Evolutionary conservation across 192 early-diverging fungal species (phyloP).

Genomic region (Umbelopsis isabellina): DNA sequence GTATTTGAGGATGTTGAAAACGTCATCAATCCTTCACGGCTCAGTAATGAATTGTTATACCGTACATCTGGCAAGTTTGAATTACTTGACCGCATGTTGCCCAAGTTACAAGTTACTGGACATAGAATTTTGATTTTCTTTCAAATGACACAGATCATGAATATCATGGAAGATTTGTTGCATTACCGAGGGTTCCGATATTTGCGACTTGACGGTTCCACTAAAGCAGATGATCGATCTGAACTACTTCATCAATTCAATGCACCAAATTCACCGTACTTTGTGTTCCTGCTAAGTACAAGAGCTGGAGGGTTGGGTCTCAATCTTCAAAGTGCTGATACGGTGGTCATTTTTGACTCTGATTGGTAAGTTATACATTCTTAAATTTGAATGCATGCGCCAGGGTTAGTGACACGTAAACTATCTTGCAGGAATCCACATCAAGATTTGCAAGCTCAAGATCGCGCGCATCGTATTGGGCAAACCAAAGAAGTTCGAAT

Average conservation of each 20-base stretch:
- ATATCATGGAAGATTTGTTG: constrained; percentile 96
- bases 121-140: constrained; percentile 87
- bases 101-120: constrained; percentile 79
- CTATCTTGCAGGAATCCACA: constrained; percentile 75
- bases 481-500: constrained; percentile 98
- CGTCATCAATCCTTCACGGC: constrained; percentile 71
- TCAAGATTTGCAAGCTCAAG: constrained; percentile 98
- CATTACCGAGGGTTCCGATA: constrained; percentile 70
- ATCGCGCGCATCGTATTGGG: constrained; percentile 99
- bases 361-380: constrained; percentile 75
- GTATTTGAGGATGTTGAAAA: constrained; percentile 94
- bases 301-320: constrained; percentile 96
- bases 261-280: constrained; percentile 73
- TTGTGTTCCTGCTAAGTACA: constrained; percentile 94
- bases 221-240: constrained; percentile 88
- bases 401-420: too few relatives aligned
- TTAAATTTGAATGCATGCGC: too few relatives aligned
- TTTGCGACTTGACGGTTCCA: constrained; percentile 91
- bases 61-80: constrained; percentile 96
- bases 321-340: constrained; percentile 96
- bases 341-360: constrained; percentile 97
- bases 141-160: constrained; percentile 93
- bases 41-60: constrained; percentile 77
- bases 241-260: constrained; percentile 85
- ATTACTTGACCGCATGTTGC: constrained; percentile 90